phyloP scores from a whole-genome alignment of 192 early-diverging fungal genomes.

The Mortierella antarctica region DNA sequence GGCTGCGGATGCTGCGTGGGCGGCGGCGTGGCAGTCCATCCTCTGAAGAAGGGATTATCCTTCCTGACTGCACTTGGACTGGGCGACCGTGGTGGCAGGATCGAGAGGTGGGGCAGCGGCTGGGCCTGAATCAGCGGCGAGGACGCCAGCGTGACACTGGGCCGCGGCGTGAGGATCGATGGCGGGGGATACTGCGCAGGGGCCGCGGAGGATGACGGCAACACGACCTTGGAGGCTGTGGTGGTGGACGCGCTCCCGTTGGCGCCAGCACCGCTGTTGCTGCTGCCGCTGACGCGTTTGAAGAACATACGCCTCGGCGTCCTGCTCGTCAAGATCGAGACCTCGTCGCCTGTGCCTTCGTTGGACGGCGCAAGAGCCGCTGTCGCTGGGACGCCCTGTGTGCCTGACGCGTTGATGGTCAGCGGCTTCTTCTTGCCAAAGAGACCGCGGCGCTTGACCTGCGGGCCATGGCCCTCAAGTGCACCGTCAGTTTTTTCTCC shows the following conservation, averaged over 20 bases:
- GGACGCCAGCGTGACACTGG: neutral
- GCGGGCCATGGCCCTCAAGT: slow-evolving; percentile 18
- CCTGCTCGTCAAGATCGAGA: neutral
- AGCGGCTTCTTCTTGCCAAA: slow-evolving; percentile 25
- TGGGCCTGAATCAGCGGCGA: slow-evolving; percentile 3
- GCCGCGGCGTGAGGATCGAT: neutral
- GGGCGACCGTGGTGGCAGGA: slow-evolving; percentile 25
- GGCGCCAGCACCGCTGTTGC: neutral
- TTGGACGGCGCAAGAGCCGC: neutral
- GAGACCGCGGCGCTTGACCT: slow-evolving; percentile 28
- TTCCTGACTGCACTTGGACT: slow-evolving; percentile 19
- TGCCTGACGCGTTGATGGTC: neutral
- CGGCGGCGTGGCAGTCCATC: neutral
- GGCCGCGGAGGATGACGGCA: too few relatives aligned
- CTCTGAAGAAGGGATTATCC: neutral
- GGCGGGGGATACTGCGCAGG: neutral
- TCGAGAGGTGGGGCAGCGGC: slow-evolving; percentile 14
- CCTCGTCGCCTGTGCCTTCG: slow-evolving; percentile 14
- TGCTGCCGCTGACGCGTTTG: slow-evolving; percentile 3
- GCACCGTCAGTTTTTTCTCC: slow-evolving; percentile 17
- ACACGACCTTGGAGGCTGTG: neutral
- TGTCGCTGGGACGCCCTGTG: neutral
- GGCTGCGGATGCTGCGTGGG: neutral
- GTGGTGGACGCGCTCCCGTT: neutral
- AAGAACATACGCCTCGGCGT: slow-evolving; percentile 35